phyloP scores from a whole-genome alignment of 345 rosid genomes.

The Euphorbia lathyris region DNA sequence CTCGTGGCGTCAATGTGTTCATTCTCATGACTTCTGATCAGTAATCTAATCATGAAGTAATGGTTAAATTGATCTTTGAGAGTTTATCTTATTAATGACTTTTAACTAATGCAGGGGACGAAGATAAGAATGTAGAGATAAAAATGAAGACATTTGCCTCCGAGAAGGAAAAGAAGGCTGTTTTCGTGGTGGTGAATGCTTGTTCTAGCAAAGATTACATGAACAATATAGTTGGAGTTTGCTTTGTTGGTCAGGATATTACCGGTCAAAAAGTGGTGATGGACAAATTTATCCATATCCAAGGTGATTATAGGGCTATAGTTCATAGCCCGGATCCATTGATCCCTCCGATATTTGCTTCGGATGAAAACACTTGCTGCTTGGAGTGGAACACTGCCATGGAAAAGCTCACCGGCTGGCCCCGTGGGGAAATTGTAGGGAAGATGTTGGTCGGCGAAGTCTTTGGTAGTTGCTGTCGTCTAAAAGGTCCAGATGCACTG shows the following conservation, averaged over 20 bases:
- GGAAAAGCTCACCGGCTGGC: conserved; percentile 93
- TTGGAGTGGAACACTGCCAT: conserved; percentile 96
- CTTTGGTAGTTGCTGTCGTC: conserved; percentile 81
- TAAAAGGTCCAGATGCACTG: conserved; percentile 85
- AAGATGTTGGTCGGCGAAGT: conserved; percentile 93
- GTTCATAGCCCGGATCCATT: conserved; percentile 87
- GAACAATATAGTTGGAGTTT: conserved; percentile 86
- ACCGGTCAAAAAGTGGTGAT: conserved; percentile 87
- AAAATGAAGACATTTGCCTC: conserved; percentile 75
- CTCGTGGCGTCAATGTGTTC: neutral
- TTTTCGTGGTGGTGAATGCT: conserved; percentile 85
- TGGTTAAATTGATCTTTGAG: neutral
- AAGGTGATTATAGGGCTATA: conserved; percentile 90
- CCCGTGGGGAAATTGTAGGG: conserved; percentile 62
- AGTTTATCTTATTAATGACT: neutral
- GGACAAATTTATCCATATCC: conserved; percentile 91
- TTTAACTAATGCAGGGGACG: conserved; percentile 61
- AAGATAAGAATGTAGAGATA: conserved; percentile 86
- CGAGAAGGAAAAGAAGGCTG: conserved; percentile 54
- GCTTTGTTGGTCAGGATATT: conserved; percentile 92
- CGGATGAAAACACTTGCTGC: conserved; percentile 89
- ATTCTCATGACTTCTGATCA: neutral
- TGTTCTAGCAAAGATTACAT: conserved; percentile 91
- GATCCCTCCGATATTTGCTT: conserved; percentile 96
- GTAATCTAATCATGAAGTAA: neutral